These are phyloP conservation scores for Coemansia sp. DNA, from an alignment of 192 early-diverging fungal genomes.

Conservation along the genomic window DNA sequence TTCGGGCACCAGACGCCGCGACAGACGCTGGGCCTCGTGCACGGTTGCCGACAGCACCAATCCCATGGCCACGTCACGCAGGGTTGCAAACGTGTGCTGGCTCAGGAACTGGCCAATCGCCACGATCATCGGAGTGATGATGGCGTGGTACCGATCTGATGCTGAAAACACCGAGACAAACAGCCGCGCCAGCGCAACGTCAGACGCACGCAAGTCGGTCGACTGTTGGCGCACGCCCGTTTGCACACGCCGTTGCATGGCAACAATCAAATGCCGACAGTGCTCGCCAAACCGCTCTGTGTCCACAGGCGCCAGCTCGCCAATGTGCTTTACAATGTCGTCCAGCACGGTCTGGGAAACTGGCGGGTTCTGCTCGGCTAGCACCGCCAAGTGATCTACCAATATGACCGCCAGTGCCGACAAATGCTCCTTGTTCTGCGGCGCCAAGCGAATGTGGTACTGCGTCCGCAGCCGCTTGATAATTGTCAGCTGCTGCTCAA, in stretches of 20 bases:
- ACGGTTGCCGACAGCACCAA: constrained; percentile 75
- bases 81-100: constrained; percentile 60
- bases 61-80: constrained; percentile 69
- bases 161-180: constrained; percentile 82
- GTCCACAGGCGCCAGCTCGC: constrained; percentile 63
- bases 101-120: constrained; percentile 76
- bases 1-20: constrained; percentile 77
- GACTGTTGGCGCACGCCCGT: constrained; percentile 16
- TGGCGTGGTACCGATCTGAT: constrained; percentile 87
- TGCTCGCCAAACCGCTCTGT: constrained; percentile 60
- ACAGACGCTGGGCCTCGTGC: constrained; percentile 63
- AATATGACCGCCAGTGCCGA: constrained; percentile 65
- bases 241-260: constrained; percentile 56
- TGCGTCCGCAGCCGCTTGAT: constrained; percentile 79
- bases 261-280: constrained; percentile 56
- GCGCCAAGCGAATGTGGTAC: constrained; percentile 79
- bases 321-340: constrained; percentile 61
- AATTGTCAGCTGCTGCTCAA: constrained; percentile 72
- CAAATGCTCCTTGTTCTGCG: constrained; percentile 79
- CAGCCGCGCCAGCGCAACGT: constrained; percentile 66
- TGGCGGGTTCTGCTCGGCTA: constrained; percentile 60
- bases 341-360: constrained; percentile 56
- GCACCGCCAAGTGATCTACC: constrained; percentile 67
- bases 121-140: constrained; percentile 81
- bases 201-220: constrained; percentile 48